Percentiles rank a stretch among this genome's conserved stretches.
Conservation (phyloP, 495 filamentous ascomycete species). For the Aspergillus hancockii region DNA sequence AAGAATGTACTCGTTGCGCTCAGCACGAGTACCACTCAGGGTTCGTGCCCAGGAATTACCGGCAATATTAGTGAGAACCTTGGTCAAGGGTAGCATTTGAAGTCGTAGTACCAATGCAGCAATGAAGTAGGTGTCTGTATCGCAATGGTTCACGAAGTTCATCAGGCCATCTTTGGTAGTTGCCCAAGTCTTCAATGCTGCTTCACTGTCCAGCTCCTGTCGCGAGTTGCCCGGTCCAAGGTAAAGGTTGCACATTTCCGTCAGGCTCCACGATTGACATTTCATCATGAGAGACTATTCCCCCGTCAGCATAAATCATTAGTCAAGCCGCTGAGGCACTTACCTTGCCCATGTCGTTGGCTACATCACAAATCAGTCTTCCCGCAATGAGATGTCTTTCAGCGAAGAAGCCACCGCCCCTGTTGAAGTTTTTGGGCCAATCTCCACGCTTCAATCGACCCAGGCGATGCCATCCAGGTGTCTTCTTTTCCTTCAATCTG, state of each 20-base stretch:
- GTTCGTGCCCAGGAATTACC: constrained; percentile 99
- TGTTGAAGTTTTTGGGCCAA: constrained; percentile 89
- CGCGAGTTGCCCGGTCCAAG: constrained; percentile 68
- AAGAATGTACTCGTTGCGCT: constrained; percentile 98
- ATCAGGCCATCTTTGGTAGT: constrained; percentile 80
- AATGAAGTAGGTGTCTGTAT: constrained; percentile 94
- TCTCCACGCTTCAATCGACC: constrained; percentile 78
- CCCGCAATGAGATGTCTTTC: constrained; percentile 89
- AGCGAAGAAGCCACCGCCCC: constrained; percentile 84
- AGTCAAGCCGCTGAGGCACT: constrained; percentile 11
- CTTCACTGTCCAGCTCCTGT: constrained; percentile 83
- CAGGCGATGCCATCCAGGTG: constrained; percentile 88
- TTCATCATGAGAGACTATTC: constrained; percentile 83
- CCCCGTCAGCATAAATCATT: constrained; percentile 28
- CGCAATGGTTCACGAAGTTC: constrained; percentile 89
- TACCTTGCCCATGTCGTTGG: constrained; percentile 92
- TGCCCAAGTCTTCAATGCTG: constrained; percentile 85
- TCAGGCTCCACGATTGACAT: constrained; percentile 96
- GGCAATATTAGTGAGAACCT: constrained; percentile 92
- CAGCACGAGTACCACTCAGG: constrained; percentile 89
- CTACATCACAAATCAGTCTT: constrained; percentile 88
- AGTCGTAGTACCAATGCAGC: constrained; percentile 82
- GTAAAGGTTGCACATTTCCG: constrained; percentile 93
- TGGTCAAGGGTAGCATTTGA: constrained; percentile 91
- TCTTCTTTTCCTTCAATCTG: constrained; percentile 86